Conservation (phyloP, 2,329 filamentous ascomycete species). For the Nemania sp. region DNA sequence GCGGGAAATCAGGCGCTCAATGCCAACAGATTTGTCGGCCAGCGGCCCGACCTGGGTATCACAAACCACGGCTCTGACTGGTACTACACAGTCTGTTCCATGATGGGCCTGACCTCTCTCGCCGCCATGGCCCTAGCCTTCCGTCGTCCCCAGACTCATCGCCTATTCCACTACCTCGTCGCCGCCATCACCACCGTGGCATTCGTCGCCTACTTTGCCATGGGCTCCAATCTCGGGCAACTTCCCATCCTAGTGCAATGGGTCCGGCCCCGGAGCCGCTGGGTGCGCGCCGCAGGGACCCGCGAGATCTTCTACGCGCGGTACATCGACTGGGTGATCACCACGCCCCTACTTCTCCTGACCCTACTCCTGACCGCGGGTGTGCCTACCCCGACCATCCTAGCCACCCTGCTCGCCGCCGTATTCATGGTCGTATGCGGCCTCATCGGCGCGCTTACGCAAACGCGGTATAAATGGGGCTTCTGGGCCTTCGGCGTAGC, state of each 20-base stretch:
- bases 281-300: slow-evolving; percentile 52
- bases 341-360: slow-evolving; percentile 64
- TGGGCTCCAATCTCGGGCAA: slow-evolving; percentile 68
- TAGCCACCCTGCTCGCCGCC: slow-evolving; percentile 65
- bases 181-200: slow-evolving; percentile 61
- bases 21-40: slow-evolving; percentile 50
- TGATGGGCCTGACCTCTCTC: slow-evolving; percentile 60
- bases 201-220: slow-evolving; percentile 66
- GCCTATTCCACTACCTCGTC: slow-evolving; percentile 68
- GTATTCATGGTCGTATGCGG: slow-evolving; percentile 69
- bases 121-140: slow-evolving; percentile 55
- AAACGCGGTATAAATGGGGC: slow-evolving; percentile 68
- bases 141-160: slow-evolving; percentile 57
- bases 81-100: slow-evolving; percentile 63
- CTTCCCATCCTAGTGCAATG: slow-evolving; percentile 66
- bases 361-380: slow-evolving; percentile 66
- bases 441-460: slow-evolving; percentile 66
- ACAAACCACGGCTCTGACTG: slow-evolving; percentile 63
- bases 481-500: slow-evolving; percentile 62
- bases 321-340: slow-evolving; percentile 67
- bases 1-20: slow-evolving; percentile 50
- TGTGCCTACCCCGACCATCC: slow-evolving; percentile 65
- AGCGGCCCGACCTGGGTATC: slow-evolving; percentile 60
- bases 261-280: slow-evolving; percentile 42
- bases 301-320: slow-evolving; percentile 69